Percentiles rank a stretch among this genome's conserved stretches.
Conservation (phyloP, 1,139 yeast species). For the Trichomonascaceae sp. region DNA sequence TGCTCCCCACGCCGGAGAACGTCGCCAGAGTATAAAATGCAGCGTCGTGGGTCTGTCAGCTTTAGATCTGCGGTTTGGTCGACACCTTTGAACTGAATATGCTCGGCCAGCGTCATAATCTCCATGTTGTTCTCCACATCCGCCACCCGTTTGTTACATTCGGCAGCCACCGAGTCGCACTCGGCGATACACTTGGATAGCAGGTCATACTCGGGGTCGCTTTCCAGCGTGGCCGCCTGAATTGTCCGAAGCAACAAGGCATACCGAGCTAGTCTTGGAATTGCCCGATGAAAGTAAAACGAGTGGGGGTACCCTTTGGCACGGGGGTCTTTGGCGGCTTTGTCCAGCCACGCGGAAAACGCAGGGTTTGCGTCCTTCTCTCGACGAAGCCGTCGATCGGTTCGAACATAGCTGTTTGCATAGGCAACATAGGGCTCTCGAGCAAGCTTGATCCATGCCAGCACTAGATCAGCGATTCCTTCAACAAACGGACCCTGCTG, state of each 20-base stretch:
- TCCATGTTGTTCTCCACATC: slow-evolving; percentile 30
- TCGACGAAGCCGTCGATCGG: slow-evolving; percentile 22
- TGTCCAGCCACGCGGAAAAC: slow-evolving; percentile 38
- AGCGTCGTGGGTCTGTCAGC: slow-evolving; percentile 43
- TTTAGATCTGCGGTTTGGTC: slow-evolving; percentile 32
- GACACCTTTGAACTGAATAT: slow-evolving; percentile 27
- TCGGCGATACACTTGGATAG: slow-evolving; percentile 43
- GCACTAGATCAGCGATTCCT: slow-evolving; percentile 51
- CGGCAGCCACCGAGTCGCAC: slow-evolving; percentile 32
- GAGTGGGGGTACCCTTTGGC: slow-evolving; percentile 42
- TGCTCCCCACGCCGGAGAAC: slow-evolving; percentile 50
- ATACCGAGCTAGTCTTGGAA: slow-evolving; percentile 59
- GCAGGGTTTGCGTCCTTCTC: slow-evolving; percentile 33
- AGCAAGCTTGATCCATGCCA: slow-evolving; percentile 54
- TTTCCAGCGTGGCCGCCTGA: slow-evolving; percentile 35
- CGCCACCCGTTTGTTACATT: slow-evolving; percentile 36
- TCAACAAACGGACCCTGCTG: slow-evolving; percentile 56
- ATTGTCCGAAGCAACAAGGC: slow-evolving; percentile 57
- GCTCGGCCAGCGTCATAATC: slow-evolving; percentile 20
- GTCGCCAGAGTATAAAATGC: slow-evolving; percentile 47
- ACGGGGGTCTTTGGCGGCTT: slow-evolving; percentile 32
- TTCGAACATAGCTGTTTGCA: slow-evolving; percentile 31
- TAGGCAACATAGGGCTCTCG: slow-evolving; percentile 43
- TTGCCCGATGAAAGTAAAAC: slow-evolving; percentile 61
- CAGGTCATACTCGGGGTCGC: slow-evolving; percentile 42